Conservation (phyloP, 164 flowering plant genomes). For the Magnolia sinica region DNA sequence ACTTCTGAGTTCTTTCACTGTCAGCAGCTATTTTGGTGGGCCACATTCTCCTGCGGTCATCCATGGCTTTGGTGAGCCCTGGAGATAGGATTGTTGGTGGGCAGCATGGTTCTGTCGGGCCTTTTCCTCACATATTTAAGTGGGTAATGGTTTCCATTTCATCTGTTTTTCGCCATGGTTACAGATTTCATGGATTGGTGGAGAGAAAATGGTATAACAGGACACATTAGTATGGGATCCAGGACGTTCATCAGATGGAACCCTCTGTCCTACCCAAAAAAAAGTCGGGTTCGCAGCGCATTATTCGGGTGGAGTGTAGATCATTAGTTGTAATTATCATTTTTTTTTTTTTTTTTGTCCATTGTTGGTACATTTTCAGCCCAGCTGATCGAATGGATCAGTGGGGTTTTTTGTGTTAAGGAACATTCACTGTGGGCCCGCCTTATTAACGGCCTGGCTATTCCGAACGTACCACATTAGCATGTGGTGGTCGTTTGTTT, state of each 20-base stretch:
- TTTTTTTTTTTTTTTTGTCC: no score
- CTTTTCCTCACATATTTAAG: neutral
- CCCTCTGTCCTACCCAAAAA: neutral
- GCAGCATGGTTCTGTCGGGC: neutral
- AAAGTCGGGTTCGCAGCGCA: neutral
- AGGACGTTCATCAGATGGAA: no score
- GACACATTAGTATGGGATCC: neutral
- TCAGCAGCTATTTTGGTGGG: neutral
- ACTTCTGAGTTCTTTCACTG: neutral
- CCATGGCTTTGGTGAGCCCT: neutral
- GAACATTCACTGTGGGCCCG: no score
- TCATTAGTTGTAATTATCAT: neutral
- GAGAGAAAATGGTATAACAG: neutral
- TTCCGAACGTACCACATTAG: no score
- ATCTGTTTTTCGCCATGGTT: neutral
- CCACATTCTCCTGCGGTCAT: neutral
- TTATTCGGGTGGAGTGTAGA: neutral
- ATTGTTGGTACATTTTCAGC: no score
- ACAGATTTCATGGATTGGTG: neutral
- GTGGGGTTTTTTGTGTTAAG: no score
- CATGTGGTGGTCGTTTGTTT: no score
- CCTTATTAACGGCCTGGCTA: no score
- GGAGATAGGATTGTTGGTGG: neutral
- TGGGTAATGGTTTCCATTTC: neutral
- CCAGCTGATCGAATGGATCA: no score